phyloP scores from a whole-genome alignment of 352 stramenopile species.

The Globisporangium nagaii region DNA sequence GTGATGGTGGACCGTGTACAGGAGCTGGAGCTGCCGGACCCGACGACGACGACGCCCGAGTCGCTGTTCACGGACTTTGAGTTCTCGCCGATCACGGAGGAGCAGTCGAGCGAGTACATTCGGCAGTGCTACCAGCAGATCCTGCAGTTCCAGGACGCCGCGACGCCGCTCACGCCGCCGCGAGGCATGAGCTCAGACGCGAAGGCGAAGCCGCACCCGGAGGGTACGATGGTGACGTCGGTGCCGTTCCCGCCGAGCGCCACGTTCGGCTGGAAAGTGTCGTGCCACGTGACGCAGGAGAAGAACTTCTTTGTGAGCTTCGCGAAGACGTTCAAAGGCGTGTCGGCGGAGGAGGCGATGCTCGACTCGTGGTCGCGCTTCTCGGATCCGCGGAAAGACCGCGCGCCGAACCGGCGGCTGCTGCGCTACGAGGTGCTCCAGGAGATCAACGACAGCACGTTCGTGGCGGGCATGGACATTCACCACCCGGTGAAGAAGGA shows the following conservation, averaged over 20 bases:
- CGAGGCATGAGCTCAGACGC: constrained; percentile 11
- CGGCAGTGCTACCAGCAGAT: constrained; percentile 56
- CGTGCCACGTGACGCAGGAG: constrained; percentile 27
- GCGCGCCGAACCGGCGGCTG: constrained; percentile 24
- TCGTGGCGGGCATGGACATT: constrained; percentile 36
- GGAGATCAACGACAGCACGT: constrained; percentile 45
- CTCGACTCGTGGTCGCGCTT: constrained; percentile 29
- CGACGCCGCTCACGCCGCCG: constrained; percentile 26
- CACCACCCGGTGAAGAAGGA: constrained; percentile 39
- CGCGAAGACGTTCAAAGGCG: constrained; percentile 36
- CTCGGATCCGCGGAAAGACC: constrained; percentile 13
- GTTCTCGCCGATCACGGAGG: constrained; percentile 48
- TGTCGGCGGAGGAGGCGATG: constrained; percentile 39
- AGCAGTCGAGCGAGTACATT: constrained; percentile 45
- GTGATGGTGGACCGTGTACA: constrained; percentile 28
- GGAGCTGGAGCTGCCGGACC: constrained; percentile 39
- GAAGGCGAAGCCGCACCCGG: neutral
- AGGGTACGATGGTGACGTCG: constrained; percentile 2
- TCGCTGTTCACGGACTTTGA: constrained; percentile 35
- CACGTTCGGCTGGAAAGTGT: constrained; percentile 53
- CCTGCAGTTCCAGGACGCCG: constrained; percentile 37
- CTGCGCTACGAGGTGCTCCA: constrained; percentile 41
- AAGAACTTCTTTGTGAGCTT: constrained; percentile 48
- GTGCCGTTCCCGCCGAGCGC: constrained; percentile 32
- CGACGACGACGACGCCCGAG: constrained; percentile 21